Percentiles rank a stretch among this genome's conserved stretches.
These are phyloP conservation scores for Fusarium sp. DNA, from an alignment of 2,329 filamentous ascomycete genomes.

Conservation along the genomic window DNA sequence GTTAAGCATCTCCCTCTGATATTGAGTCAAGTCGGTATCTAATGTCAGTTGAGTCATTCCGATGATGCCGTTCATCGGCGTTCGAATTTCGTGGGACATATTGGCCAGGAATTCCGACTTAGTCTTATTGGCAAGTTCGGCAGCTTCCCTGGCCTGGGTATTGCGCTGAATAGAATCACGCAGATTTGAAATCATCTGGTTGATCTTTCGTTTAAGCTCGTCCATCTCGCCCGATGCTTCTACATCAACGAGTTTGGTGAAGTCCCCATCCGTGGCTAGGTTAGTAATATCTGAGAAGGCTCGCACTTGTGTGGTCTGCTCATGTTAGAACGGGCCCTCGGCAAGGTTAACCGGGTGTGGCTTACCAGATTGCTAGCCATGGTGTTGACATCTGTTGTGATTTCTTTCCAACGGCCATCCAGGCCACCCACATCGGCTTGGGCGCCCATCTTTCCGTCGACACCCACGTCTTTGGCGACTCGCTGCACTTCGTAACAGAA, in stretches of 20 bases:
- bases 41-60: conserved; percentile 97
- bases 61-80: conserved; percentile 97
- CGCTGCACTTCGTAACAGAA: conserved; percentile 97
- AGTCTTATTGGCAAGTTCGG: conserved; percentile 96
- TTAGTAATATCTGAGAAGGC: conserved; percentile 99
- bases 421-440: conserved; percentile 95
- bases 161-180: conserved; percentile 97
- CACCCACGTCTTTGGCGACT: conserved; percentile 95
- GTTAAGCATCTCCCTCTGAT: conserved; percentile 98
- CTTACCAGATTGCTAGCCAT: conserved; percentile 78
- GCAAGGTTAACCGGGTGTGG: neutral
- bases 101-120: conserved; percentile 99
- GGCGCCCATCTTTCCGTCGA: conserved; percentile 98
- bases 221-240: conserved; percentile 99
- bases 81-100: conserved; percentile 98
- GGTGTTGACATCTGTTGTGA: conserved; percentile 95
- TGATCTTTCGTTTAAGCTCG: conserved; percentile 98
- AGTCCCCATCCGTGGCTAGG: conserved; percentile 94
- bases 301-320: conserved; percentile 93
- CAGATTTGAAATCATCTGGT: conserved; percentile 97
- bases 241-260: conserved; percentile 95
- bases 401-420: conserved; percentile 96
- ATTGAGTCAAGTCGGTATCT: conserved; percentile 93
- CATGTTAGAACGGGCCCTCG: conserved; percentile 5
- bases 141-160: conserved; percentile 93